Evolutionary conservation across 495 filamentous ascomycete genomes (phyloP).

Genomic region (Emericellopsis terricola): DNA sequence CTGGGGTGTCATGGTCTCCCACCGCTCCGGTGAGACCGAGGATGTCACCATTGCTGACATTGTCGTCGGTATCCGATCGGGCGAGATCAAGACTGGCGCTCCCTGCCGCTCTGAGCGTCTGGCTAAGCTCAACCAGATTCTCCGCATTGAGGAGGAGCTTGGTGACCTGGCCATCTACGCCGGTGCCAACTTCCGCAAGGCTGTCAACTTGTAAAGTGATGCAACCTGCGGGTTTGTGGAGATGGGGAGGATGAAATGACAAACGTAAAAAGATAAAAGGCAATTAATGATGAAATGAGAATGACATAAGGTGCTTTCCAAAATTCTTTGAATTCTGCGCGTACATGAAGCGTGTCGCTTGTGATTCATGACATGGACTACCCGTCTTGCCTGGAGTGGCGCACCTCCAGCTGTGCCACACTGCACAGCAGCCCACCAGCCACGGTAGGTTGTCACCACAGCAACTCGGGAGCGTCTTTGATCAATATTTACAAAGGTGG

Average conservation of each 20-base stretch:
- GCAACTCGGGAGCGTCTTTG: no score
- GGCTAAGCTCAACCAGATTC: conserved; percentile 99
- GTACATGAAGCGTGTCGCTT: no score
- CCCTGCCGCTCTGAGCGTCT: conserved; percentile 91
- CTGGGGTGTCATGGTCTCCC: conserved; percentile 99
- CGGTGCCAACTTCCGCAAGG: conserved; percentile 74
- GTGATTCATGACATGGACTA: no score
- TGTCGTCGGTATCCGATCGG: conserved; percentile 84
- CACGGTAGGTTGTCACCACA: no score
- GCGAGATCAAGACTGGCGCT: conserved; percentile 99
- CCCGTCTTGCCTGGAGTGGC: no score
- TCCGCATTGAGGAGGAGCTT: conserved; percentile 99
- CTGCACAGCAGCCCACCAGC: no score
- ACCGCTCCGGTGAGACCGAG: conserved; percentile 97
- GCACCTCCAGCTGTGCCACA: no score
- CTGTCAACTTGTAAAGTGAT: conserved; percentile 60
- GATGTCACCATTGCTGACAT: conserved; percentile 98
- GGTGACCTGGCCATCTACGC: conserved; percentile 81
- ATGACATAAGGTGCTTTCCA: no score
- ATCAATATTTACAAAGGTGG: no score
- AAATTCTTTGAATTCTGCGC: no score
- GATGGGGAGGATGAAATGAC: background rate
- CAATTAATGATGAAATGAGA: no score
- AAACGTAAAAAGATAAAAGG: background rate
- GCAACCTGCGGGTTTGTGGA: background rate